Percentiles rank a stretch among this genome's conserved stretches.
Conservation (phyloP, 306 rosid species). For the Trifolium fragiferum region DNA sequence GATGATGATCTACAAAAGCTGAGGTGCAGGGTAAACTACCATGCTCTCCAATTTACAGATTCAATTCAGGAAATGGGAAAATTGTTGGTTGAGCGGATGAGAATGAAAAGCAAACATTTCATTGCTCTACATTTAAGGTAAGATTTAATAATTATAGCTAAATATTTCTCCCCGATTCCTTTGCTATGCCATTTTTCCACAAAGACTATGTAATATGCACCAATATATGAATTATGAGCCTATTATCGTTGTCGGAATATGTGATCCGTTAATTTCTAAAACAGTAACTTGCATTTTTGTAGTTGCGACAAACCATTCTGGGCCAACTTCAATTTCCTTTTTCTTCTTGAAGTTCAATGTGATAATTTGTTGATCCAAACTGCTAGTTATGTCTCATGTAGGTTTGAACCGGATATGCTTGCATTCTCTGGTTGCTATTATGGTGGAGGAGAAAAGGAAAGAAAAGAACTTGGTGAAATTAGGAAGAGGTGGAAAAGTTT, state of each 20-base stretch:
- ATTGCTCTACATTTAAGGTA: constrained; percentile 94
- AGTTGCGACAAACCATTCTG: not conserved
- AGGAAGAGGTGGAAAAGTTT: constrained; percentile 84
- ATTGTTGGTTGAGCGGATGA: constrained; percentile 71
- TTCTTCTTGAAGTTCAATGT: constrained; percentile 6
- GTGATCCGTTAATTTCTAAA: not conserved
- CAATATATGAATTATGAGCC: not conserved
- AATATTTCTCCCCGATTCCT: constrained; percentile 23
- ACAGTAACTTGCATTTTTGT: not conserved
- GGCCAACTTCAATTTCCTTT: not conserved
- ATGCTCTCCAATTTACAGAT: constrained; percentile 74
- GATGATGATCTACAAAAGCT: constrained; percentile 70
- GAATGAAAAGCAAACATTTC: constrained; percentile 70
- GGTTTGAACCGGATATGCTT: constrained; percentile 97
- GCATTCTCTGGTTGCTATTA: constrained; percentile 94
- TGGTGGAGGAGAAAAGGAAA: constrained; percentile 96
- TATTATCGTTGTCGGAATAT: not conserved
- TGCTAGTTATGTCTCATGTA: constrained; percentile 37
- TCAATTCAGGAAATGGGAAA: constrained; percentile 70
- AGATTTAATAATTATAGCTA: constrained; percentile 19
- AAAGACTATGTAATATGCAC: not conserved
- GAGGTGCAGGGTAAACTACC: constrained; percentile 90
- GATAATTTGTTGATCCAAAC: constrained; percentile 36
- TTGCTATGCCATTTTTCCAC: constrained; percentile 16
- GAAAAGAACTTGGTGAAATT: constrained; percentile 70